These are phyloP conservation scores for Trichoderma sp. DNA, from an alignment of 2,329 filamentous ascomycete genomes.

Conservation along the genomic window DNA sequence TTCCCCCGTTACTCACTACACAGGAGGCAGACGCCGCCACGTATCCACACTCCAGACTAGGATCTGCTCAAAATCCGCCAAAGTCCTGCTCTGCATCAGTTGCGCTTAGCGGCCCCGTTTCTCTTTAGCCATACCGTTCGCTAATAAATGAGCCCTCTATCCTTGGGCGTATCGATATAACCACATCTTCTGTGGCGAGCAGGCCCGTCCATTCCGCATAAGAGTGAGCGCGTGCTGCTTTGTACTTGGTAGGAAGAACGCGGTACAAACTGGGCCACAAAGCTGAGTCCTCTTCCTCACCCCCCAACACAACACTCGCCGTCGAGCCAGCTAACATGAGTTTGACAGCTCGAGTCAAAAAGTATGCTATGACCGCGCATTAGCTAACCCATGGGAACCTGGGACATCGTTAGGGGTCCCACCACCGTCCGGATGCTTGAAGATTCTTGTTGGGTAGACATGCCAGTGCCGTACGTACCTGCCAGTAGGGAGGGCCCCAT, in stretches of 20 bases:
- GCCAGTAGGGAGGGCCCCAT: neutral
- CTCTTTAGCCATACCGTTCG: constrained; percentile 1
- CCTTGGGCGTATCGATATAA: neutral
- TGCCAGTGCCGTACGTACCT: neutral
- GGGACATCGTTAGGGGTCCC: neutral
- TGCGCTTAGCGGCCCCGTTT: constrained; percentile 13
- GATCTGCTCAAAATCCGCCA: constrained; percentile 6
- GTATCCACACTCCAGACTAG: constrained; percentile 10
- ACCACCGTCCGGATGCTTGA: constrained; percentile 3
- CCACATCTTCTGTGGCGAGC: neutral
- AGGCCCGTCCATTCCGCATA: neutral
- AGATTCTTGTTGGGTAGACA: neutral
- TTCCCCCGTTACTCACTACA: constrained; percentile 4
- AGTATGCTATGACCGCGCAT: neutral
- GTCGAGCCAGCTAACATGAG: neutral
- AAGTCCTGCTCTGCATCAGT: constrained; percentile 10
- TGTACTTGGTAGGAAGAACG: neutral
- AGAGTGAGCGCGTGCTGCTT: neutral
- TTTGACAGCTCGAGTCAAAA: neutral
- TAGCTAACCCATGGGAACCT: neutral
- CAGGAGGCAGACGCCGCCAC: constrained; percentile 12
- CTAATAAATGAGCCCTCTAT: neutral
- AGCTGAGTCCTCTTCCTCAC: neutral
- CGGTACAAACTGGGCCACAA: no score
- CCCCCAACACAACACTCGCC: neutral